Base-by-base conservation (phyloP, 108 stramenopile species). In the Nitzschia inconspicua region DNA sequence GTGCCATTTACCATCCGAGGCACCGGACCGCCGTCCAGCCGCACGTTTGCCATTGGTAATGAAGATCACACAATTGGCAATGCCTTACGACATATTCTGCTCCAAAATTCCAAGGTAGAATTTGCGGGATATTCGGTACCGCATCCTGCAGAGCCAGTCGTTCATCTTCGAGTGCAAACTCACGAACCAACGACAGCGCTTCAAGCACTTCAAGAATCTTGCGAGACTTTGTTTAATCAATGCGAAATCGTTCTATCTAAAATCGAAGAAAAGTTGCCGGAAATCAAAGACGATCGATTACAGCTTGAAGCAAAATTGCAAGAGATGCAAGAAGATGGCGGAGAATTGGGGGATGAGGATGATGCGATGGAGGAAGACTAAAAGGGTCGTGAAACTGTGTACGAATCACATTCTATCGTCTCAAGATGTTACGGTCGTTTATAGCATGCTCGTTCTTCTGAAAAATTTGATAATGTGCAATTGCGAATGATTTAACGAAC, bases 21-120 rank as follows among this genome's bases (percentile, higher is more conserved):
- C 25, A 85, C 82, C 18, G 88, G 88, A 16, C 82, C 83, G 18
- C 58, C 65, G 31, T 69, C 75, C 22, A 82, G 75, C 43, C 82
- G 90, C 44, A 96, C 95, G 0, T 92, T 94, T 55, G 81, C 76
- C 25, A 75, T 95, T 49, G 91, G 92, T 14, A 88, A 96, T 49
- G 95, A 97, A 77, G 95, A 96, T 70, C 97, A 98, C 72, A 98
- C 97, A 4, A 57, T 98, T n/a, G 95, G 95, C 42, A 98, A 98
- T 60, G 75, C 93, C 8, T 49, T 96, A 31, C 85, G 97, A 25
- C 95, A 98, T 66, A 54, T 76, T 36, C 27, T 70, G 46, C 37
- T 73, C 29, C 48, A 80, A 50, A 49, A 60, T 28, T 48, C 56
- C 20, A 79, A 93, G 51, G 89, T 94, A 9, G 84, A 81, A 9